phyloP scores from a whole-genome alignment of 2,329 filamentous ascomycete genomes.

The Hypoxylon sp. region DNA sequence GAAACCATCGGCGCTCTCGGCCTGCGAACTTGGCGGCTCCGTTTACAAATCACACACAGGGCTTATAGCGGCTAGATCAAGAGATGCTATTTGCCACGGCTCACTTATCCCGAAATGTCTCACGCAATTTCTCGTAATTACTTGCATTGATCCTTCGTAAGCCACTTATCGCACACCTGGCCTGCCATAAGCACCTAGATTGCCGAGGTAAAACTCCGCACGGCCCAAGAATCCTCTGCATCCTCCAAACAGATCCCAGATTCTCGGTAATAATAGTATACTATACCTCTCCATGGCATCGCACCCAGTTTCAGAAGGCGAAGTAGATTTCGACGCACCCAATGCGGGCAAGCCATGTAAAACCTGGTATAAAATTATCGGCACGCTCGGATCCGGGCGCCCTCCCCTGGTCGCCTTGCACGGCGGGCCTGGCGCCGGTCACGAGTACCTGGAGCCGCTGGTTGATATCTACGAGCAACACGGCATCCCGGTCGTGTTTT shows the following conservation, averaged over 20 bases:
- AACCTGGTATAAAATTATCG: slow-evolving; percentile 28
- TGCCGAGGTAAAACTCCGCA: too few species aligned
- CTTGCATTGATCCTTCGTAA: neutral
- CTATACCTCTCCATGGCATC: too few species aligned
- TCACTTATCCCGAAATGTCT: too few species aligned
- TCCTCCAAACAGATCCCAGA: too few species aligned
- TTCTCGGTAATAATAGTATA: too few species aligned
- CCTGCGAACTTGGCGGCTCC: too few species aligned
- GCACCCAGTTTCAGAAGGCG: slow-evolving; percentile 18
- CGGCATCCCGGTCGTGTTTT: slow-evolving; percentile 17
- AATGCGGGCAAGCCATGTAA: slow-evolving; percentile 28
- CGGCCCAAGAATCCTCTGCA: too few species aligned
- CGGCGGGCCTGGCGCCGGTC: slow-evolving; percentile 19
- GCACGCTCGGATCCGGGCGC: slow-evolving; percentile 12
- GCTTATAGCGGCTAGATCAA: too few species aligned
- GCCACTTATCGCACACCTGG: neutral
- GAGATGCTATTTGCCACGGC: too few species aligned
- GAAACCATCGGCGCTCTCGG: too few species aligned
- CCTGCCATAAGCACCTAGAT: too few species aligned
- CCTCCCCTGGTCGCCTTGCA: slow-evolving; percentile 11
- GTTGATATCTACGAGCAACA: slow-evolving; percentile 10
- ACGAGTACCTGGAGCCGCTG: slow-evolving; percentile 9
- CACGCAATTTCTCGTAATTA: neutral
- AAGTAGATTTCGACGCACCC: slow-evolving; percentile 28
- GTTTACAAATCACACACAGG: too few species aligned